Evolutionary conservation across 2,329 filamentous ascomycete species (phyloP), one percentile per base, ranked within the genome.

Genomic region (Phyllosticta capitalensis): DNA sequence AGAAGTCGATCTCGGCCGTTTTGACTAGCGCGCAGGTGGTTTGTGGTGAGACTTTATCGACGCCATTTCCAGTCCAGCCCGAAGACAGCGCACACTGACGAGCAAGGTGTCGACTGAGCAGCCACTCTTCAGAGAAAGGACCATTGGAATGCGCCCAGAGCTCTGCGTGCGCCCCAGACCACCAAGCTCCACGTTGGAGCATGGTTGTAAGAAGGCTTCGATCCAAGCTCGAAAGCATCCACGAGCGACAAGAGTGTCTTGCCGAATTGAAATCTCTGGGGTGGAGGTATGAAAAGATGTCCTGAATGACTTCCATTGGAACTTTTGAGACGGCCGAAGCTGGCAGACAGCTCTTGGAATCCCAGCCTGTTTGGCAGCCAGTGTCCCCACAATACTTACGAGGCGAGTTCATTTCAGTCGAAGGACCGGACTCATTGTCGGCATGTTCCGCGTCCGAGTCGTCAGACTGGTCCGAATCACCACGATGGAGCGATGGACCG

Each of bases 151-250:
- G 30, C 17, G n/a, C 61, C 38, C 28, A 59, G 30, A 56, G 55
- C 38, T 60, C 59, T 5, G 38, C 30, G 33, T 66, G 63, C 20
- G 24, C 61, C 21, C 53, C 61, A 50, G 52, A 61, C 72, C 73
- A 80, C 79, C 82, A 83, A 3, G 82, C 82, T 45, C 80, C 80
- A 61, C 79, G 73, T 64, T 75, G 77, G 52, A 86, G 66, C 80
- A 85, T 84, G 1, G 65, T 65, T 24, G 72, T 69, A 10, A 87
- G 71, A 1, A 87, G 64, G 1, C 65, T 70, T 50, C 71, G 69
- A 55, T 84, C 73, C n/a, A 87, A 68, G 55, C 83, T 81, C 21
- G 77, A 78, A 45, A 77, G 69, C 73, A 85, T 83, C 85, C 83
- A 88, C 38, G 71, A 69, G 52, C 79, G 78, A 65, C 83, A 88